These are phyloP conservation scores for Camelina laxa DNA, from an alignment of 345 rosid genomes.

Conservation along the genomic window DNA sequence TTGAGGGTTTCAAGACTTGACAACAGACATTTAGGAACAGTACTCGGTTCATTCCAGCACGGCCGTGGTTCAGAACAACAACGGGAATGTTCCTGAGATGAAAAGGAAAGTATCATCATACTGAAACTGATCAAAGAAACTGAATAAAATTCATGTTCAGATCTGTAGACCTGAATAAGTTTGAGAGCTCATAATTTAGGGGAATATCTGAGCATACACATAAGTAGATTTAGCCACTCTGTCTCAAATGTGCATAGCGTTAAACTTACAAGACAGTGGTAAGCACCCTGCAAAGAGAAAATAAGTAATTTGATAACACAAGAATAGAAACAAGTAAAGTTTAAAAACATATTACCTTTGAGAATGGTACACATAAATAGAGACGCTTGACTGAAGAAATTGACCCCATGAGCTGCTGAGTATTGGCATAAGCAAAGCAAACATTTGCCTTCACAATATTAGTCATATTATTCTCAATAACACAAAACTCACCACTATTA, in stretches of 20 bases:
- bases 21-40: conserved; percentile 3
- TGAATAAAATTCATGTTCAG: neutral
- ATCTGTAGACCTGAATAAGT: neutral
- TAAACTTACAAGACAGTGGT: neutral
- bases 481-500: no score
- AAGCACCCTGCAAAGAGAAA: no score
- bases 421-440: no score
- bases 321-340: no score
- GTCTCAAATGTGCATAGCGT: neutral
- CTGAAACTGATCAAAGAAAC: neutral
- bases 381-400: no score
- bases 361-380: no score
- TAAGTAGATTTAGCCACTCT: neutral
- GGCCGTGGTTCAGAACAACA: no score
- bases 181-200: neutral
- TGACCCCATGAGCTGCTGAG: no score
- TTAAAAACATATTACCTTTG: no score
- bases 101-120: neutral
- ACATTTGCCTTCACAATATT: no score
- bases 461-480: no score
- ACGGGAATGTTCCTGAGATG: neutral
- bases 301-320: no score
- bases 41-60: neutral
- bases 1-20: conserved; percentile 14
- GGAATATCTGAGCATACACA: neutral